Base-by-base conservation (phyloP, 148 eudicot genomes). In the Rhododendron griersonianum region DNA sequence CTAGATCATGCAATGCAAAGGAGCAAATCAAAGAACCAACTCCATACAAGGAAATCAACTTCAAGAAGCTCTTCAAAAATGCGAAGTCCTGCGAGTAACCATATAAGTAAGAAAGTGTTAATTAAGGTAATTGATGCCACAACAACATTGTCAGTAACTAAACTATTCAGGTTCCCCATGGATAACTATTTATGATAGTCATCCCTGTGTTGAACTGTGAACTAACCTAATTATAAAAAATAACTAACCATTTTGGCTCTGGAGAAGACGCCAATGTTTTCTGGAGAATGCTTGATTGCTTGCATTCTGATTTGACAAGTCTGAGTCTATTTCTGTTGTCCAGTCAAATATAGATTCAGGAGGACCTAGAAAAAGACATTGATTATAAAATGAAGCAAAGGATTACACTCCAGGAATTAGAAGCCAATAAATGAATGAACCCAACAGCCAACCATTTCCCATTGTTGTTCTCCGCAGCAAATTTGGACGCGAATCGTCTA, bases 201-300 rank as follows among this genome's bases (percentile, higher is more conserved):
- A 18, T 30, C 50, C 76, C 45, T 45, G 45, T 77, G 25, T 47
- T 51, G 53, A 63, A 41, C 37, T 48, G 74, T 55, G 73, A 41
- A 84, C 83, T 41, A 75, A 82, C 44, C 73, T 61, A 77, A 75
- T 75, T 41, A 65, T 39, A 28, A 13, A 85, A 81, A 63, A 74
- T 80, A 21, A 69, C 85, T 45, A 85, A 93, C 99, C 99, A 90
- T 98, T 98, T 93, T 98, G 99, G 90, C 98, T 93, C 76, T 95
- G 99, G 87, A 98, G 98, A 88, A 98, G 98, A 82, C 99, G 99
- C 99, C 99, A 98, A 87, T 95, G 93, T 90, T 94, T 98, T 88
- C 96, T 91, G 80, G 98, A 95, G 87, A 97, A 95, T 84, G 94
- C 95, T 88, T 94, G 98, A 87, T 86, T 95, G 86, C 88, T 91